phyloP scores from a whole-genome alignment of 2,329 filamentous ascomycete species.

The Trichophyton mentagrophytes region DNA sequence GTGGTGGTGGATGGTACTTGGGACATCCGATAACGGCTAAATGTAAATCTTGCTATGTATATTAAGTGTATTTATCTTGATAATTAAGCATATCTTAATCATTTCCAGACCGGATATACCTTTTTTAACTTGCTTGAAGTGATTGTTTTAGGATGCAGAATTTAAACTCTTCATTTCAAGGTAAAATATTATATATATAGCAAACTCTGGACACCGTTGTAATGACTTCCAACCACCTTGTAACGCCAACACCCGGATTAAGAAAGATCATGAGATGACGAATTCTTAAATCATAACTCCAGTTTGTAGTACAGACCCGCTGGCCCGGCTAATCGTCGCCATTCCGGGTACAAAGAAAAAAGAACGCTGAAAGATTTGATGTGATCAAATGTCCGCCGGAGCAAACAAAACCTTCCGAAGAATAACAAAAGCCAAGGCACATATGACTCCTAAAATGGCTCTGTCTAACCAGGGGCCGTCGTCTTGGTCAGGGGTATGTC shows the following conservation, averaged over 20 bases:
- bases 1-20: slow-evolving; percentile 25
- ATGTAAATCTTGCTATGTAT: not conserved
- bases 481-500: not conserved
- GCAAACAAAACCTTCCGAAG: slow-evolving; percentile 30
- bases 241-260: not conserved
- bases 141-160: no score
- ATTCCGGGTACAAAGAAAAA: not conserved
- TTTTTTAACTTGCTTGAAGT: no score
- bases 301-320: not conserved
- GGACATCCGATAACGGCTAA: not conserved
- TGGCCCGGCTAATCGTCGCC: not conserved
- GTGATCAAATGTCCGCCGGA: not conserved
- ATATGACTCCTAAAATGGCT: slow-evolving; percentile 59
- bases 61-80: not conserved
- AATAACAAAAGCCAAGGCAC: slow-evolving; percentile 59
- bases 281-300: not conserved
- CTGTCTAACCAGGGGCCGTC: slow-evolving; percentile 68
- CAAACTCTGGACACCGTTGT: not conserved
- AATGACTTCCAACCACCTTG: not conserved
- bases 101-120: no score
- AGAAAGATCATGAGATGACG: not conserved
- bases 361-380: not conserved
- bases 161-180: no score
- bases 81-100: not conserved
- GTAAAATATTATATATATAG: not conserved